Evolutionary conservation across 306 rosid genomes (phyloP), one percentile per base, ranked within the genome.

Genomic region (Cicer arietinum): DNA sequence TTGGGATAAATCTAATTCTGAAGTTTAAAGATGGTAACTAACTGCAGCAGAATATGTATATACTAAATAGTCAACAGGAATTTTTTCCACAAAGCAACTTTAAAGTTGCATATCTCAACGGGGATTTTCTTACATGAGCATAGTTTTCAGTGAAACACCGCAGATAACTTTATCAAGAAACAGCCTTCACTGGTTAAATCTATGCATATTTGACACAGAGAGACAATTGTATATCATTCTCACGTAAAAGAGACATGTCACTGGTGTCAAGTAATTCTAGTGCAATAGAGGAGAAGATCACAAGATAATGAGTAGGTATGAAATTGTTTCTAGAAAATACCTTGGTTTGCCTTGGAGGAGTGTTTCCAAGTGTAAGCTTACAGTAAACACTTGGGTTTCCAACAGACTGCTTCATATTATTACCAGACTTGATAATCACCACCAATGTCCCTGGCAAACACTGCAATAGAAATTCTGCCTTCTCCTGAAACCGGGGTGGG

Each of bases 341-440:
- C 97, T 85, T 84, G 62, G 98, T 94, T 86, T 94, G 96, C 86
- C 88, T 85, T 16, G 98, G 90, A 61, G 96, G 90, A 71, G 89
- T 91, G 80, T 89, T 92, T 75, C 98, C 96, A n/a, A 94, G 93
- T 56, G 98, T 94, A 74, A 94, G 92, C 75, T 94, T 94, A 78
- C 98, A 94, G 74, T 17, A 94, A 20, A 91, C 96, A 89, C 98
- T 94, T 4, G 97, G 92, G 85, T 91, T 94, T 84, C 98, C 98
- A 54, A 94, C 98, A 14, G 98, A 94, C 88, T 94, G 98, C 85
- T 91, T 94, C 98, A 94, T 94, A 70, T 91, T 91, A 81, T 89
- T 94, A 47, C 98, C 98, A n/a, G 92, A 85, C 78, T 94, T 94
- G 79, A 94, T 90, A 60, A 86, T 90, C 79, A 91, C 98, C 46